These are phyloP conservation scores for Thalassiosira profunda DNA, from an alignment of 108 stramenopile genomes.

Conservation along the genomic window DNA sequence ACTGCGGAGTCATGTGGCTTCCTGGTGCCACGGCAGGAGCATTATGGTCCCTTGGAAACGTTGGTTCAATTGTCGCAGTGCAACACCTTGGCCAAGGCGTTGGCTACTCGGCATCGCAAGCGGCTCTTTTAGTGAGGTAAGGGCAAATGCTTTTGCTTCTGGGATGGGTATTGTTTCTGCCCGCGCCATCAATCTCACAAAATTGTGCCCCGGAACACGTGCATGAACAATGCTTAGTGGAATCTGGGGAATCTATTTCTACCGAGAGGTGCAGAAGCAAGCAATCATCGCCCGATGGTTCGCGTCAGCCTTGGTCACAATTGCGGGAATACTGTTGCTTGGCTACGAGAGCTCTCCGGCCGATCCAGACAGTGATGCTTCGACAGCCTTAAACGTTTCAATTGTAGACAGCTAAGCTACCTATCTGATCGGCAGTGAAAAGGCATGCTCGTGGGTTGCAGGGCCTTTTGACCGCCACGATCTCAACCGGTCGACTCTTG, in stretches of 20 bases:
- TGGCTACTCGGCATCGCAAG: slow-evolving; percentile 65
- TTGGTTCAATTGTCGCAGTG: slow-evolving; percentile 74
- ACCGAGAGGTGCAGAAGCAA: slow-evolving; percentile 64
- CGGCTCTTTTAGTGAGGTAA: slow-evolving; percentile 30
- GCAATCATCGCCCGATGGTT: slow-evolving; percentile 70
- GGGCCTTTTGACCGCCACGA: neutral
- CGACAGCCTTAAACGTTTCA: no score
- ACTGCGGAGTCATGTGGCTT: slow-evolving; percentile 58
- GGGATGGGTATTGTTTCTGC: no score
- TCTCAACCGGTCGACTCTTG: slow-evolving; percentile 10
- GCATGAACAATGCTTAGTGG: slow-evolving; percentile 59
- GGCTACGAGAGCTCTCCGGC: slow-evolving; percentile 56
- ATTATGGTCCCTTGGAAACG: slow-evolving; percentile 75
- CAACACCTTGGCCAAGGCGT: slow-evolving; percentile 83
- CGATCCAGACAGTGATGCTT: no score
- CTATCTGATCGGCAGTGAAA: slow-evolving; percentile 23
- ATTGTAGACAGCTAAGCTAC: neutral
- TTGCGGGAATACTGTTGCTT: slow-evolving; percentile 73
- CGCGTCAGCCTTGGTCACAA: slow-evolving; percentile 62
- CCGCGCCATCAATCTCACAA: no score
- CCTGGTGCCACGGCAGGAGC: slow-evolving; percentile 52
- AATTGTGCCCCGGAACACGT: no score
- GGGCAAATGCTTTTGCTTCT: no score
- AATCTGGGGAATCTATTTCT: slow-evolving; percentile 85
- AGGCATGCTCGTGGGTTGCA: neutral